Percentiles rank a stretch among this genome's conserved stretches.
Conservation (phyloP, 805 yeast species). For the Lipomyces lipofer region DNA sequence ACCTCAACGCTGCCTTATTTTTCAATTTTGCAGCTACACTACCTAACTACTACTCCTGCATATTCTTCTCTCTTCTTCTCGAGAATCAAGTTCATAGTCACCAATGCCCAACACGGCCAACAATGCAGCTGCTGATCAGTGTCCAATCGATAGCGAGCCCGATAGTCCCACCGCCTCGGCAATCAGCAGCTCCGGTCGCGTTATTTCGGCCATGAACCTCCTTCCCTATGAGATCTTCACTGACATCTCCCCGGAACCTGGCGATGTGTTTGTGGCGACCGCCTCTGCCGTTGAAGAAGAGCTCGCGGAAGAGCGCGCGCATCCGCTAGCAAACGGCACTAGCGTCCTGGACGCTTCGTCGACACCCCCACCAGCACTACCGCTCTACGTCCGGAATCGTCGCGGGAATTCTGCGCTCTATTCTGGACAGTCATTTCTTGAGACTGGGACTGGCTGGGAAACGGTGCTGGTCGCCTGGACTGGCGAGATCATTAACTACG, state of each 20-base stretch:
- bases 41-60: too few relatives aligned
- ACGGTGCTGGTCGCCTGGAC: conserved; percentile 92
- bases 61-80: too few relatives aligned
- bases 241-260: conserved; percentile 5
- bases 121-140: too few relatives aligned
- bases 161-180: conserved; percentile 17
- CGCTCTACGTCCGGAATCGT: conserved; percentile 32
- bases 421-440: conserved; percentile 68
- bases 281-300: background rate
- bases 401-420: conserved; percentile 85
- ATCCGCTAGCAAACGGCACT: background rate
- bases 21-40: too few relatives aligned
- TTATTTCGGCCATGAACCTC: conserved; percentile 29
- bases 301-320: background rate
- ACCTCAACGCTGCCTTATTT: too few relatives aligned
- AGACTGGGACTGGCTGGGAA: conserved; percentile 68
- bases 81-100: too few relatives aligned
- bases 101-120: too few relatives aligned
- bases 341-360: background rate
- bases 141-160: too few relatives aligned
- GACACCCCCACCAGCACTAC: conserved; percentile 1
- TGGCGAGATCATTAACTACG: conserved; percentile 62
- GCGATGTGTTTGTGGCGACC: conserved; percentile 4
- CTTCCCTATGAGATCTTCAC: conserved; percentile 29
- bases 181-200: conserved; percentile 29